These are phyloP conservation scores for Annulohypoxylon maeteangense DNA, from an alignment of 495 filamentous ascomycete genomes.

Conservation along the genomic window DNA sequence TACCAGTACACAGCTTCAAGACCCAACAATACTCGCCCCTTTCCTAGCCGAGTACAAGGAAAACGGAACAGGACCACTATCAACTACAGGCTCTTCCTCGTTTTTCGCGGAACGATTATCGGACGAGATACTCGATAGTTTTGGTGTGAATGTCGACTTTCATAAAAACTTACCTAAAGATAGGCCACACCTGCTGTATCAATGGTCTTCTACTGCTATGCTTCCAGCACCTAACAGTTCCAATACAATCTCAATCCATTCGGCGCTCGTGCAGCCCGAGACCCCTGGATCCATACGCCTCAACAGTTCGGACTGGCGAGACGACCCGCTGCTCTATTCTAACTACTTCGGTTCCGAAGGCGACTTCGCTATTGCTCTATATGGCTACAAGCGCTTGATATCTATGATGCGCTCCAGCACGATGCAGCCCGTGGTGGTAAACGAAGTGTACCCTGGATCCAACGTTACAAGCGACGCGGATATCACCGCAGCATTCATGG, in stretches of 20 bases:
- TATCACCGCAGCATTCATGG: constrained; percentile 9
- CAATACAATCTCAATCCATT: constrained; percentile 16
- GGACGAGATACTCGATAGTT: constrained; percentile 21
- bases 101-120: constrained; percentile 30
- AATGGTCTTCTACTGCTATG: constrained; percentile 4
- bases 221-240: constrained; percentile 3
- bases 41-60: constrained; percentile 21
- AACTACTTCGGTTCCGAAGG: constrained; percentile 29
- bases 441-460: constrained; percentile 30
- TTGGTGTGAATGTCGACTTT: constrained; percentile 26
- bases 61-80: constrained; percentile 27
- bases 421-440: constrained; percentile 6
- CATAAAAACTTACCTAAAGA: constrained; percentile 27
- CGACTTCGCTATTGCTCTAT: constrained; percentile 19
- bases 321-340: constrained; percentile 29
- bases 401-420: constrained; percentile 27
- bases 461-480: constrained; percentile 22
- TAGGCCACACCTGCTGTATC: constrained; percentile 23
- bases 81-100: constrained; percentile 14
- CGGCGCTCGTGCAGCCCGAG: constrained; percentile 32
- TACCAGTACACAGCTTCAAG: constrained; percentile 7
- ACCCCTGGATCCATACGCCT: constrained; percentile 18
- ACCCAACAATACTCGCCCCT: constrained; percentile 9
- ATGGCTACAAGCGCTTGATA: constrained; percentile 28
- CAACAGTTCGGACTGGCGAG: constrained; percentile 11